phyloP scores from a whole-genome alignment of 1,284 basidiomycete genomes.

The Ceratobasidium sp. region DNA sequence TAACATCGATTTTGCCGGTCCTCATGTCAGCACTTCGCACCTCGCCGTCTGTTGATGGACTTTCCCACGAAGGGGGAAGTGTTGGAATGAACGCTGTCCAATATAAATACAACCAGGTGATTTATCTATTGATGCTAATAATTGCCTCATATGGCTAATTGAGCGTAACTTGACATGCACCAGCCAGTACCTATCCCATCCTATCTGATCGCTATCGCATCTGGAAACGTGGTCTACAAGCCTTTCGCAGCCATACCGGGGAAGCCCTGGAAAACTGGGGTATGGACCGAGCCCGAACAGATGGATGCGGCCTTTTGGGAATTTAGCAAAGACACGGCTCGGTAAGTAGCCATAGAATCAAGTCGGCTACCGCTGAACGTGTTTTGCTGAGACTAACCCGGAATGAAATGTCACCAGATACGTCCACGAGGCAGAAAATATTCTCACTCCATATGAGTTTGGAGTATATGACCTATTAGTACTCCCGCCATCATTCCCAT shows the following conservation, averaged over 20 bases:
- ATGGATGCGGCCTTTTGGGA: slow-evolving; percentile 86
- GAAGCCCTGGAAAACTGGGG: slow-evolving; percentile 78
- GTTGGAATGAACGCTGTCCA: slow-evolving; percentile 62
- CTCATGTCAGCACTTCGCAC: slow-evolving; percentile 84
- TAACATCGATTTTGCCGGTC: slow-evolving; percentile 79
- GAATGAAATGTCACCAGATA: slow-evolving; percentile 59
- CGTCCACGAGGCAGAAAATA: slow-evolving; percentile 74
- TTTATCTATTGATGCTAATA: slow-evolving; percentile 7
- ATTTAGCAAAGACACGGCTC: slow-evolving; percentile 83
- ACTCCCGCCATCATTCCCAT: slow-evolving; percentile 94
- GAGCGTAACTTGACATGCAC: slow-evolving; percentile 4
- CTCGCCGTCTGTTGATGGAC: slow-evolving; percentile 72
- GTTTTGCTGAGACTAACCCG: not conserved
- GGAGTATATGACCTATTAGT: slow-evolving; percentile 91
- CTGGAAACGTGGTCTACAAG: slow-evolving; percentile 80
- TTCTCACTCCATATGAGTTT: slow-evolving; percentile 82
- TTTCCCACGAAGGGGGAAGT: slow-evolving; percentile 68
- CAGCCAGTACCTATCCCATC: slow-evolving; percentile 85
- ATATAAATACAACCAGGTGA: slow-evolving; percentile 51
- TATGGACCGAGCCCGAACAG: slow-evolving; percentile 89
- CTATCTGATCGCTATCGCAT: slow-evolving; percentile 87
- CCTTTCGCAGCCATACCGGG: slow-evolving; percentile 66
- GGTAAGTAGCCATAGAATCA: slow-evolving; percentile 52
- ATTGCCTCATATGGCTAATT: slow-evolving; percentile 3
- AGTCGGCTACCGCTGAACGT: not conserved